These are phyloP conservation scores for Penicillium sp. DNA, from an alignment of 2,329 filamentous ascomycete species.

Conservation along the genomic window DNA sequence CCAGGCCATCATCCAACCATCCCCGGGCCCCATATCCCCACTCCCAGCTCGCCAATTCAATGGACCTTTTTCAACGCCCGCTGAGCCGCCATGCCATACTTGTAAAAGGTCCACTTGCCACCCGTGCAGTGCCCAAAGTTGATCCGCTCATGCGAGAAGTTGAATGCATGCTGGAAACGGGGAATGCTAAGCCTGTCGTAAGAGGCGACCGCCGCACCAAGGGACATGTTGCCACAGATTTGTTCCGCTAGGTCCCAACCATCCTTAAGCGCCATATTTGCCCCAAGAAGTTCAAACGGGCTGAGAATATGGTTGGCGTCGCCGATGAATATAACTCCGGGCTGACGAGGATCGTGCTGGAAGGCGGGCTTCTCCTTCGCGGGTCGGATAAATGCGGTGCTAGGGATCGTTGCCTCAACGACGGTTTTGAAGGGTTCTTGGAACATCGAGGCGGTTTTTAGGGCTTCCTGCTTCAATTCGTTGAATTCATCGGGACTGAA, in stretches of 20 bases:
- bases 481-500: not conserved
- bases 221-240: constrained; percentile 32
- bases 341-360: constrained; percentile 33
- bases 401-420: constrained; percentile 42
- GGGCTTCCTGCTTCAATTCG: not conserved
- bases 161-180: constrained; percentile 18
- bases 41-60: not conserved
- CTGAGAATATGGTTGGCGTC: constrained; percentile 54
- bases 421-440: constrained; percentile 47
- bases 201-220: constrained; percentile 28
- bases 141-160: constrained; percentile 5
- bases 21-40: too few species aligned
- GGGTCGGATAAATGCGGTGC: constrained; percentile 42
- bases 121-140: constrained; percentile 4
- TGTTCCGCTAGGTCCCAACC: constrained; percentile 50
- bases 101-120: constrained; percentile 7
- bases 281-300: constrained; percentile 53
- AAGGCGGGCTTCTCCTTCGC: constrained; percentile 51
- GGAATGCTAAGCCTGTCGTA: constrained; percentile 44
- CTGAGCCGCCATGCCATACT: constrained; percentile 9
- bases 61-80: constrained; percentile 1
- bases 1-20: too few species aligned
- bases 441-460: constrained; percentile 37
- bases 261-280: constrained; percentile 52
- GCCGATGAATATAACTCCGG: constrained; percentile 49